Base-by-base conservation (phyloP, 202 grass and related monocot genomes). In the Panicum virgatum region DNA sequence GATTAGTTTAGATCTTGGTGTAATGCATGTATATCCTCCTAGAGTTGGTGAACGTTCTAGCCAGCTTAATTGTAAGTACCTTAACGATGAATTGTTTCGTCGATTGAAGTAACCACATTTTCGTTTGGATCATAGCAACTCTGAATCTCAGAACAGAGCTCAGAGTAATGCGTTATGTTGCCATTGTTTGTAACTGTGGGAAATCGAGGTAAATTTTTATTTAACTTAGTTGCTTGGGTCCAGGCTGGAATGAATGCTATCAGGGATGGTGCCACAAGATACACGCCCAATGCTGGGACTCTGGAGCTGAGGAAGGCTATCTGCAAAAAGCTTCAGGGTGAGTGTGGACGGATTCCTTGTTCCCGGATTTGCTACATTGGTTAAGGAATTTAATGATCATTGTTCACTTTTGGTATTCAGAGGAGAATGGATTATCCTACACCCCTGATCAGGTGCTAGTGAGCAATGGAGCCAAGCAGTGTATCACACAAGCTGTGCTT, bases 391-490 rank as follows among this genome's bases (percentile, higher is more conserved):
- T 16, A 10, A 45, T 0, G 4, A 60, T 9, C 48, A 29, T 66
- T 69, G 76, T 50, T 75, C 6, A 16, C 9, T 78, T 62, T 84
- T 52, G 37, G 50, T 78, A 54, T 39, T 39, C 80, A 97, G 91
- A 86, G 80, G 89, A 97, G 72, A 97, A 97, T 91, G 94, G 94
- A 53, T 80, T 97, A 34, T 82, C 87, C 1, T 97, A 94, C 52
- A 76, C 79, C 4, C 57, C 91, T 0, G 94, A 97, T 86, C 91
- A 97, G 76, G 90, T 97, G 25, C 84, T 91, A 51, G 91, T 97
- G 42, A 97, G 94, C 74, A 97, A 97, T 82, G 94, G 94, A 73
- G 94, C 94, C 26, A 97, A 97, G 61, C 94, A 97, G 79, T 86
- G 89, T 58, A 91, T 91, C 78, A 86, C 86, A 46, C 91, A 97